These are phyloP conservation scores for Bothriochloa decipiens DNA, from an alignment of 176 grass and related monocot species.

Conservation along the genomic window DNA sequence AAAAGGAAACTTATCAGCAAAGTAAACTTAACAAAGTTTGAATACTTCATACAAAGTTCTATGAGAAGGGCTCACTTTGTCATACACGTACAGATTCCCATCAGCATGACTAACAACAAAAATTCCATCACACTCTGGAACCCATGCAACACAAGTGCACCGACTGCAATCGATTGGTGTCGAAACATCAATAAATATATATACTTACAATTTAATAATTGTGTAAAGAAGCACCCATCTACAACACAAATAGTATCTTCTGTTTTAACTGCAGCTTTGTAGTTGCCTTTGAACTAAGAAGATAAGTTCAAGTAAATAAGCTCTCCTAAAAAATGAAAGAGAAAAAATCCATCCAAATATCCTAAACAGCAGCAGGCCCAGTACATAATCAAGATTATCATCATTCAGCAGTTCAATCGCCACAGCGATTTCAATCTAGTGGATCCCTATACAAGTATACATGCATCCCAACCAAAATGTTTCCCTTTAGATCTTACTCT, in stretches of 20 bases:
- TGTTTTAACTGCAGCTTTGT: not conserved
- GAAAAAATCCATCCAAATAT: conserved; percentile 5
- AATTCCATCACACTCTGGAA: conserved; percentile 71
- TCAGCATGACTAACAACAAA: conserved; percentile 95
- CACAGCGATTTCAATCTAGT: not conserved
- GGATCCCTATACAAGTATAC: not conserved
- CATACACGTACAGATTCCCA: conserved; percentile 93
- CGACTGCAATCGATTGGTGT: conserved; percentile 62
- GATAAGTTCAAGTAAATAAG: not conserved
- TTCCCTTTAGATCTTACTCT: conserved; percentile 13
- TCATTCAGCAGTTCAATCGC: not conserved
- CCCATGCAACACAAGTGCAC: conserved; percentile 88
- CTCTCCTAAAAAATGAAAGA: not conserved
- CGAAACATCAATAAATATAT: conserved; percentile 9
- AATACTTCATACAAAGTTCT: conserved; percentile 22
- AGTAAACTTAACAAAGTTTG: conserved; percentile 17
- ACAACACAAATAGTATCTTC: conserved; percentile 2
- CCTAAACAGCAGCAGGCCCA: not conserved
- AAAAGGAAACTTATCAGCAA: conserved; percentile 39
- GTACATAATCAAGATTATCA: not conserved
- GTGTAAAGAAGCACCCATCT: conserved; percentile 19
- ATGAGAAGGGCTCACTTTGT: conserved; percentile 70
- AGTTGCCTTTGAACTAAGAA: conserved; percentile 1
- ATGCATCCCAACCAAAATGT: conserved; percentile 33
- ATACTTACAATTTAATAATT: conserved; percentile 16